Base-by-base conservation (phyloP, 805 yeast species). In the Saccharomyces paradoxus region DNA sequence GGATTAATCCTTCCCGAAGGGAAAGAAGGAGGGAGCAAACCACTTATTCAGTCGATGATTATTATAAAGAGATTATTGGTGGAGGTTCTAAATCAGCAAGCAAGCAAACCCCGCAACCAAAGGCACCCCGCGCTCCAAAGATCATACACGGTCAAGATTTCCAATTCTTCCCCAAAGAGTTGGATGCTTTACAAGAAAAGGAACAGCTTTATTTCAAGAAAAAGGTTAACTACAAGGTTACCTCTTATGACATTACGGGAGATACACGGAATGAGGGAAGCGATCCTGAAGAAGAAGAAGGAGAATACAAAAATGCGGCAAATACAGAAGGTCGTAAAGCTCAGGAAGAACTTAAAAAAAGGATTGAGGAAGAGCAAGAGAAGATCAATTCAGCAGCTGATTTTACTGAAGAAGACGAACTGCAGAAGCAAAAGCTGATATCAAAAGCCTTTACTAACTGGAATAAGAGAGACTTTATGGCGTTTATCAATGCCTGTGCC, bases 381-480 rank as follows among this genome's bases (percentile, higher is more conserved):
- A 72, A 73, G 53, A 79, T 87, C 44, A 81, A 83, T 48, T 66
- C 71, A 7, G 84, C 82, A 1, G 74, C 69, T 10, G 86, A 85
- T 2, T 76, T 86, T 50, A 81, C 86, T 0, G 83, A 78, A 51
- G 88, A 83, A 53, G 91, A 87, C 61, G 72, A 74, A 31, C 71
- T 69, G 32, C 64, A 74, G 53, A 87, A 86, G 61, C 80, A 80
- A 49, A 61, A 76, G 53, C 73, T 79, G 22, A 65, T 86, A n/a
- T 73, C 70, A 2, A 74, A 79, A 57, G 83, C 88, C 2, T 87
- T 85, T 66, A 78, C 77, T 17, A 75, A 75, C 50, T 87, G 94
- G 94, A 77, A 86, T 2, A 79, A 85, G 66, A 76, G 94, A 56
- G 95, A 87, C 63, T 85, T 87, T 61, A 79, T 88, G 46, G 80